Evolutionary conservation across 2,329 filamentous ascomycete genomes (phyloP).

Genomic region (Pyrenophora tritici-repentis): DNA sequence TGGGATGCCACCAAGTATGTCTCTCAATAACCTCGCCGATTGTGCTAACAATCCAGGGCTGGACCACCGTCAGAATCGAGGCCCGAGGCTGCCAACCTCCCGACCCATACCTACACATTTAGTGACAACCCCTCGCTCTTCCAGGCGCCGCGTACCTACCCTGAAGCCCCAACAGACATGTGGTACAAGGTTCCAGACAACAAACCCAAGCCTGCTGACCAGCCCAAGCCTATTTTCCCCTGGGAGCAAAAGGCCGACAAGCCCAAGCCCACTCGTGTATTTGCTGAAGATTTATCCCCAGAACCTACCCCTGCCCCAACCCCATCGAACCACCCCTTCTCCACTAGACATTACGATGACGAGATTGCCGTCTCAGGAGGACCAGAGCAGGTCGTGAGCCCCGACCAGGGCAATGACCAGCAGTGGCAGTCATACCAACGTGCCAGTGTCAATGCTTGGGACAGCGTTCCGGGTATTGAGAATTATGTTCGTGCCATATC

Average conservation of each 20-base stretch:
- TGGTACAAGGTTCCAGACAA: constrained; percentile 77
- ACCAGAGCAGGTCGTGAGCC: constrained; percentile 19
- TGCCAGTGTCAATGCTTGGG: constrained; percentile 78
- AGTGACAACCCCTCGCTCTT: constrained; percentile 76
- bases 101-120: constrained; percentile 79
- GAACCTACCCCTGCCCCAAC: constrained; percentile 43
- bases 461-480: constrained; percentile 85
- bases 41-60: constrained; percentile 31
- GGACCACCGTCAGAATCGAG: constrained; percentile 67
- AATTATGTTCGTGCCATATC: constrained; percentile 78
- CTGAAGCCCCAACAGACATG: constrained; percentile 84
- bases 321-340: constrained; percentile 32
- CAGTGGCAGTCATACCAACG: constrained; percentile 76
- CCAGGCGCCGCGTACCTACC: constrained; percentile 75
- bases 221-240: constrained; percentile 77
- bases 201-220: constrained; percentile 62
- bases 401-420: constrained; percentile 49
- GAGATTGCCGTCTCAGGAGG: constrained; percentile 9
- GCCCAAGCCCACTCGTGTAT: constrained; percentile 68
- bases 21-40: neutral
- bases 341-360: constrained; percentile 38
- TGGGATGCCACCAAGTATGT: constrained; percentile 66
- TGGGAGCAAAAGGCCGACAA: constrained; percentile 77
- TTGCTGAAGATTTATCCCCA: constrained; percentile 60
- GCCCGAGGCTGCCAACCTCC: constrained; percentile 86